Evolutionary conservation across 768 basidiomycete genomes (phyloP), one percentile per base, ranked within the genome.

Genomic region (Lactarius vividus): DNA sequence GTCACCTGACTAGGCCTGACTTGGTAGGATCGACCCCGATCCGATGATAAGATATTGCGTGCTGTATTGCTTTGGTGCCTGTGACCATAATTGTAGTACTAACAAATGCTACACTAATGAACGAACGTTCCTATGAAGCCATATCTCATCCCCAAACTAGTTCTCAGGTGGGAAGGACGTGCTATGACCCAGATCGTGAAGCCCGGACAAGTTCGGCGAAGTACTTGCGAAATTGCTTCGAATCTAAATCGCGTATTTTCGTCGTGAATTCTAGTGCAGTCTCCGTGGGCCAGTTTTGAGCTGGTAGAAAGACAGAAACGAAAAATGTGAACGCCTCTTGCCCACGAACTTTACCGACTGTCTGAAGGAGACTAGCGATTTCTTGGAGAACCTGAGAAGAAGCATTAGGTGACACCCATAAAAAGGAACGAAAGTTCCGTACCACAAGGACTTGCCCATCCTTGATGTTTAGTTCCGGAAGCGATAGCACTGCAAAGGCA

Each of bases 391-490:
- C 89, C 95, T 98, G 71, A 20, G 39, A 31, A 15, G 56, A 37
- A 23, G 53, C 5, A 57, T 23, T 6, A 1, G 56, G 18, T 53
- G 0, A 33, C 13, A 20, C 52, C 13, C 49, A 52, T 26, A 26
- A 53, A 63, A 61, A 54, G 56, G 1, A n/a, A 10, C 10, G 26
- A 10, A 54, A 53, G 28, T 9, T 33, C 76, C 92, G 73, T 71
- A 96, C 96, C 73, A 88, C 84, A 58, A 89, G 81, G 73, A 89
- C 86, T 72, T 94, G 92, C 2, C 92, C 94, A 73, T 97, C 94
- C 73, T 92, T 92, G 70, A 89, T 79, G 73, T 95, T 96, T 74
- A 97, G 92, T 46, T 88, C 85, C 0, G 89, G 86, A 10, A 83
- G 79, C 13, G 91, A 88, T 1, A 94, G 85, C 4, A 98, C 85